Evolutionary conservation across 1,139 yeast species (phyloP), one percentile per base, ranked within the genome.

Genomic region (Candida sp.): DNA sequence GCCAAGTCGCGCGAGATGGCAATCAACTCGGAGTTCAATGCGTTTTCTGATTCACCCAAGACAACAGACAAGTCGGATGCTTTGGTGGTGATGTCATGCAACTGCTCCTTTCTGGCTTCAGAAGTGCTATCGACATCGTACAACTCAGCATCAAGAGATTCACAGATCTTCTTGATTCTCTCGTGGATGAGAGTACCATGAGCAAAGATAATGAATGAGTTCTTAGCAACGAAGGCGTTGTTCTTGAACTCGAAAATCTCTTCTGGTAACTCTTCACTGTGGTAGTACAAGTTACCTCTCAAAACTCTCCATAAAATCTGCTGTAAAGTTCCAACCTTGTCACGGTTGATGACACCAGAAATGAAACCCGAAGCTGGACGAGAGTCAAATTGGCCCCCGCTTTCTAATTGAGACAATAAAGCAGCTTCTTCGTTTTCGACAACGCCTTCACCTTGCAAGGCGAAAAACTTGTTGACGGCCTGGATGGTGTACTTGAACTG

Each of bases 281-380:
- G 85, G 69, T 91, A 85, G 67, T 80, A 89, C 63, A 94, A 75
- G 68, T 93, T 93, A 66, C 99, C 98, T 69, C 98, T 85, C 60
- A 94, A 78, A 2, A 86, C 86, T 71, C 99, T 83, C 98, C 98
- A 94, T 57, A 96, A 77, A 49, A 96, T 91, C 61, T 91, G 90
- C 66, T 92, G 96, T 59, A 94, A 75, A 3, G 89, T 79, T 45
- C 78, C 75, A 48, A 88, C 84, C 64, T 89, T 89, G 27, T 81
- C 82, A 53, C 96, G 82, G 54, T 85, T 83, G 47, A 96, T 88
- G 7, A 91, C 90, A 60, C 99, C 99, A 27, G 96, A 79, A 40
- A 93, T 86, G 60, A 89, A 90, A 31, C 71, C 69, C 58, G 71
- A 61, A 11, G 61, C 50, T 7, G 63, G 62, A 44, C 59, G 54